These are phyloP conservation scores for Backusella macrospora DNA, from an alignment of 192 early-diverging fungal species.

Conservation along the genomic window DNA sequence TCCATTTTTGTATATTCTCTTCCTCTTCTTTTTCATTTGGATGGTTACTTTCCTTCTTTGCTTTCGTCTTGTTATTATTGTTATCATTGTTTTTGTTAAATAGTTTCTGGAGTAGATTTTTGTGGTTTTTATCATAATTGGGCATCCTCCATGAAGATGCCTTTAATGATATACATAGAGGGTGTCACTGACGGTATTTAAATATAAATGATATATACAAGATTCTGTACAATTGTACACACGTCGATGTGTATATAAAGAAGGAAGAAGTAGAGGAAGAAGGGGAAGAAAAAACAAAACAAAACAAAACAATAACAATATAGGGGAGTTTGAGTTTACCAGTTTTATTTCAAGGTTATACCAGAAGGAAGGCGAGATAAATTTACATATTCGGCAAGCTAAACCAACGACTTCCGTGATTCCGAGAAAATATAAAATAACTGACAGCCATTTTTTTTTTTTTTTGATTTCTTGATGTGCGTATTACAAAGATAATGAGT, in stretches of 20 bases:
- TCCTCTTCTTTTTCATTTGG: background rate
- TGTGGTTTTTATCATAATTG: background rate
- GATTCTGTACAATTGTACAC: background rate
- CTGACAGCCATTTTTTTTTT: background rate
- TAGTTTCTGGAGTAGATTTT: background rate
- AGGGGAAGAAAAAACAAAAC: background rate
- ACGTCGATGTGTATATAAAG: background rate
- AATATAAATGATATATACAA: background rate
- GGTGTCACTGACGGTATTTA: background rate
- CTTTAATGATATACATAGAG: conserved; percentile 10
- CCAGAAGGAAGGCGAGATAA: background rate
- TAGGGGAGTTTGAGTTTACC: conserved; percentile 1
- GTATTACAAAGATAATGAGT: conserved; percentile 7
- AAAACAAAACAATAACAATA: background rate
- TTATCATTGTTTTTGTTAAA: background rate
- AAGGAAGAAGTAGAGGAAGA: background rate
- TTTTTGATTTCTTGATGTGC: background rate
- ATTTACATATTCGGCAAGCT: conserved; percentile 14
- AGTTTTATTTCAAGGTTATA: background rate
- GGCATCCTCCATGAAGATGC: conserved; percentile 7
- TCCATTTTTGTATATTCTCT: background rate
- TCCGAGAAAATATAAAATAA: background rate
- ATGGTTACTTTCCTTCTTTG: too few species aligned
- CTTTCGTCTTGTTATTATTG: too few species aligned
- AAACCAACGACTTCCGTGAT: conserved; percentile 14